phyloP scores from a whole-genome alignment of 2,329 filamentous ascomycete species.

The Dendrostoma leiphaemia region DNA sequence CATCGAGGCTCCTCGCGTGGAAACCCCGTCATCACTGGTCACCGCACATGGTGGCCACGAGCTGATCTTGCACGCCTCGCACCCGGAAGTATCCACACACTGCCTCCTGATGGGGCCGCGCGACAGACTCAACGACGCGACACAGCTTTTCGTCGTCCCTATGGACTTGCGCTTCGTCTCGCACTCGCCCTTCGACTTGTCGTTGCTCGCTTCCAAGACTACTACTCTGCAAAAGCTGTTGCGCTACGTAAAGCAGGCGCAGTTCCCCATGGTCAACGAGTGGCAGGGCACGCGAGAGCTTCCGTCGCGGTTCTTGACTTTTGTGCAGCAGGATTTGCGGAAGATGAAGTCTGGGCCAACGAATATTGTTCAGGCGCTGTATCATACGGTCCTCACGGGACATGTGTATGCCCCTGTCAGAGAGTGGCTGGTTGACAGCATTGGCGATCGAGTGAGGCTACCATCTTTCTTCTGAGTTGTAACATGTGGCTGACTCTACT shows the following conservation, averaged over 20 bases:
- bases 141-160: slow-evolving; percentile 61
- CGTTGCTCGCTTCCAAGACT: slow-evolving; percentile 80
- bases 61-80: slow-evolving; percentile 63
- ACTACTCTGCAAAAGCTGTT: slow-evolving; percentile 85
- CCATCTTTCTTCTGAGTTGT: neutral
- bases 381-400: slow-evolving; percentile 81
- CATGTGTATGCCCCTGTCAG: slow-evolving; percentile 72
- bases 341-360: slow-evolving; percentile 57
- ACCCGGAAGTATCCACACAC: slow-evolving; percentile 74
- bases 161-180: slow-evolving; percentile 83
- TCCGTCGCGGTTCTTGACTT: slow-evolving; percentile 72
- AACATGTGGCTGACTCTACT: neutral
- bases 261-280: slow-evolving; percentile 75
- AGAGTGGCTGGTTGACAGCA: slow-evolving; percentile 85
- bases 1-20: neutral
- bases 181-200: slow-evolving; percentile 75
- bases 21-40: slow-evolving; percentile 12
- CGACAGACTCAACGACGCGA: slow-evolving; percentile 35
- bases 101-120: slow-evolving; percentile 56
- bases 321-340: slow-evolving; percentile 72
- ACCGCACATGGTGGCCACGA: slow-evolving; percentile 30
- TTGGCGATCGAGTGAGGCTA: slow-evolving; percentile 69
- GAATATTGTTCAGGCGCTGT: slow-evolving; percentile 72
- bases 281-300: slow-evolving; percentile 82
- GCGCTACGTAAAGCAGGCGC: slow-evolving; percentile 78